Evolutionary conservation across 495 filamentous ascomycete genomes (phyloP).

Genomic region (Durotheca rogersii): DNA sequence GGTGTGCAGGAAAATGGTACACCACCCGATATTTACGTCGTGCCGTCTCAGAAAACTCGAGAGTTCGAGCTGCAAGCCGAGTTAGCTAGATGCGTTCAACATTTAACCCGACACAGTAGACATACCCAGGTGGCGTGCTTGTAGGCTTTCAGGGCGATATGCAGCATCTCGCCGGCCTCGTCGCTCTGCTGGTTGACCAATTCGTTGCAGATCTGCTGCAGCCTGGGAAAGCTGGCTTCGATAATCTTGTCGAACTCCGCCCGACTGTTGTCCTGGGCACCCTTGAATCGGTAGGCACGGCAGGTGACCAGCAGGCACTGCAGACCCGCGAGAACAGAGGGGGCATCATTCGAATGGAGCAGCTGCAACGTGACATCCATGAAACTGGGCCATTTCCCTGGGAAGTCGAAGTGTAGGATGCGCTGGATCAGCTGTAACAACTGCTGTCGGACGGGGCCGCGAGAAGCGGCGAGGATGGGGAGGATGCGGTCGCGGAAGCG

Average conservation of each 20-base stretch:
- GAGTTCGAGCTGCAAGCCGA: slow-evolving; percentile 89
- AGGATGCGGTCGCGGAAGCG: slow-evolving; percentile 82
- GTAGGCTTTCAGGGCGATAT: slow-evolving; percentile 89
- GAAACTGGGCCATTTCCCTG: slow-evolving; percentile 88
- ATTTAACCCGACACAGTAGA: no score
- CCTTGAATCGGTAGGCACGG: slow-evolving; percentile 90
- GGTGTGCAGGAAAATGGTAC: slow-evolving; percentile 85
- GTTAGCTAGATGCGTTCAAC: no score
- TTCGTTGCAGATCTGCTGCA: slow-evolving; percentile 81
- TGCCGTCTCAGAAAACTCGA: slow-evolving; percentile 73
- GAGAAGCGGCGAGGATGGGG: slow-evolving; percentile 80
- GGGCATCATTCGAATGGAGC: slow-evolving; percentile 76
- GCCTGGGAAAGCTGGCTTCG: slow-evolving; percentile 84
- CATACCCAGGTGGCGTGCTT: slow-evolving; percentile 96
- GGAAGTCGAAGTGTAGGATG: slow-evolving; percentile 93
- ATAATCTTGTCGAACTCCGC: slow-evolving; percentile 92
- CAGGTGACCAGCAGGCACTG: slow-evolving; percentile 93
- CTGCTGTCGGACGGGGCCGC: slow-evolving; percentile 79
- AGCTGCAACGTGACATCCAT: slow-evolving; percentile 87
- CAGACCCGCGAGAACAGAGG: slow-evolving; percentile 85
- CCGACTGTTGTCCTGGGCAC: slow-evolving; percentile 66
- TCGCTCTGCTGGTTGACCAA: slow-evolving; percentile 85
- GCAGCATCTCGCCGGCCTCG: slow-evolving; percentile 95
- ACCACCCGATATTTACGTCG: slow-evolving; percentile 88
- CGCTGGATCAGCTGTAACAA: slow-evolving; percentile 92